A percentile compares a stretch with the other conserved stretches of the same genome.
Conservation (phyloP, 441 rosid genomes). For the Biscutella laevigata region DNA sequence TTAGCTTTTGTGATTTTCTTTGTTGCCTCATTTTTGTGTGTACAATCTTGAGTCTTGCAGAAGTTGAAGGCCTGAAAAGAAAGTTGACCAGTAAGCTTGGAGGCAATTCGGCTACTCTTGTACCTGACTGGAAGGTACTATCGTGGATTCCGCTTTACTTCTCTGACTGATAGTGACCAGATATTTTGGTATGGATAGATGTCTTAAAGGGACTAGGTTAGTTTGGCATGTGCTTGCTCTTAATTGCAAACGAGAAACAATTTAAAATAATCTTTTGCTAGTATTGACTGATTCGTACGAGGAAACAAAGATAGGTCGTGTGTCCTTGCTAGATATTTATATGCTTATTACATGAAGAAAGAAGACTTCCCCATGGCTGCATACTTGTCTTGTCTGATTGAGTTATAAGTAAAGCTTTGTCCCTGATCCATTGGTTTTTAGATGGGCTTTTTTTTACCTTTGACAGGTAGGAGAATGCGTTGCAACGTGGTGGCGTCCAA, state of each 20-base stretch:
- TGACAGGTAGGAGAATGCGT: slow-evolving; percentile 92
- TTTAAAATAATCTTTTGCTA: background rate
- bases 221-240: background rate
- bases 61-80: slow-evolving; percentile 88
- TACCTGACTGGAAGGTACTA: slow-evolving; percentile 91
- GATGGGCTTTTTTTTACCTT: background rate
- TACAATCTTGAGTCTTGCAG: slow-evolving; percentile 33
- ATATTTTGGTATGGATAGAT: background rate
- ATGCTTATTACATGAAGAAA: background rate
- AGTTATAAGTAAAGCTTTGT: background rate
- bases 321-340: background rate
- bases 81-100: slow-evolving; percentile 95
- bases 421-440: slow-evolving; percentile 2
- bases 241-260: background rate
- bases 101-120: slow-evolving; percentile 73
- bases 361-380: background rate
- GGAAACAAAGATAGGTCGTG: background rate
- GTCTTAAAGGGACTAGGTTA: background rate
- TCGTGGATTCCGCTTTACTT: background rate
- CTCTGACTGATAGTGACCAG: background rate
- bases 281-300: background rate
- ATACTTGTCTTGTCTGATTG: background rate
- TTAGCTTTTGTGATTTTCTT: background rate
- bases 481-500: slow-evolving; percentile 99
- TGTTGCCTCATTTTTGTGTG: slow-evolving; percentile 4